phyloP scores from a whole-genome alignment of 2,329 filamentous ascomycete species.

The Chaetothyriales sp. region DNA sequence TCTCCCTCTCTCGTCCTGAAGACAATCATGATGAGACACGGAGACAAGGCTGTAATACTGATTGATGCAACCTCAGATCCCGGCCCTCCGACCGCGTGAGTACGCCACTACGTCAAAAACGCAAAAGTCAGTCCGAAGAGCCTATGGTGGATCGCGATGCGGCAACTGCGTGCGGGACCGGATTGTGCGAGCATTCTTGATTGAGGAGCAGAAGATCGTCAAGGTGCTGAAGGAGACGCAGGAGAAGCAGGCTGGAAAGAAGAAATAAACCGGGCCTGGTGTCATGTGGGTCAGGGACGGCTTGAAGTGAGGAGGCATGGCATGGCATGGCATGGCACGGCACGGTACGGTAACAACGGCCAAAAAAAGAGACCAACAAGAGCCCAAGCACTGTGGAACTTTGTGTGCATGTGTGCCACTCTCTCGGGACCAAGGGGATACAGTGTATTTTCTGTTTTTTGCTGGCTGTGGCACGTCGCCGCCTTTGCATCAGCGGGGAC shows the following conservation, averaged over 20 bases:
- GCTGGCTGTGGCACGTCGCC: neutral
- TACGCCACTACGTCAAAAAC: slow-evolving; percentile 94
- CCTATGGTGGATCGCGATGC: slow-evolving; percentile 97
- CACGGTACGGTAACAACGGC: neutral
- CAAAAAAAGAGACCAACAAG: neutral
- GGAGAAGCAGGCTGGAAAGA: slow-evolving; percentile 48
- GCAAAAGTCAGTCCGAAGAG: slow-evolving; percentile 98
- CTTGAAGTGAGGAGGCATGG: neutral
- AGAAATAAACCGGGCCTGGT: slow-evolving; percentile 34
- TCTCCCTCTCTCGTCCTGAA: too few relatives aligned
- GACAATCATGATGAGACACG: neutral
- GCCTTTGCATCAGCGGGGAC: neutral
- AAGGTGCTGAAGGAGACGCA: slow-evolving; percentile 98
- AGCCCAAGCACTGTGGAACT: neutral
- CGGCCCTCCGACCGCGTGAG: slow-evolving; percentile 94
- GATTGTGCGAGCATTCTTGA: slow-evolving; percentile 94
- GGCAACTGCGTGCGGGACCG: slow-evolving; percentile 97
- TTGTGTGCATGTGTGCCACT: neutral
- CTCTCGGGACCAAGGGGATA: neutral
- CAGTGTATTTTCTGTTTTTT: neutral
- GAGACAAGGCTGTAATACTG: neutral
- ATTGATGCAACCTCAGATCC: slow-evolving; percentile 43
- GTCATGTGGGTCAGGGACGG: neutral
- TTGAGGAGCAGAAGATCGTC: slow-evolving; percentile 99
- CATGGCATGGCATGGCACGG: neutral